phyloP scores from a whole-genome alignment of 805 yeast genomes.

The Candida peoriensis region DNA sequence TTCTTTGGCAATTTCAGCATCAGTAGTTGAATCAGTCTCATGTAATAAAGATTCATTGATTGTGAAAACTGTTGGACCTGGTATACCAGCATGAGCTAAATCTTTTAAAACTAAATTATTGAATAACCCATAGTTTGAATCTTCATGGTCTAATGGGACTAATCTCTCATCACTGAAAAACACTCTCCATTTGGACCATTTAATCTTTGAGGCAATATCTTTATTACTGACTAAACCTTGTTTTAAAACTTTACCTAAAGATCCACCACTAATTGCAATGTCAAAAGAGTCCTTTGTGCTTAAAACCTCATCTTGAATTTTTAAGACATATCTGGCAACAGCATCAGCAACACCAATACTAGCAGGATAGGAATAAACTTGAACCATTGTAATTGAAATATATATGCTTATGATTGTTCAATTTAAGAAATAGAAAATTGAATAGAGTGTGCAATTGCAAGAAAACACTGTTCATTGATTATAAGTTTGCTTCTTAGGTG shows the following conservation, averaged over 20 bases:
- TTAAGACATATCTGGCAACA: slow-evolving; percentile 59
- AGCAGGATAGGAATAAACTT: slow-evolving; percentile 38
- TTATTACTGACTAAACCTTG: slow-evolving; percentile 60
- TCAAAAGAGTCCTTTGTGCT: slow-evolving; percentile 43
- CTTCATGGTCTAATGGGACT: slow-evolving; percentile 76
- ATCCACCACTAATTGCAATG: slow-evolving; percentile 89
- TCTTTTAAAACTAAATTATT: slow-evolving; percentile 42
- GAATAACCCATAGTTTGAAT: slow-evolving; percentile 83
- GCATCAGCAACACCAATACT: slow-evolving; percentile 58
- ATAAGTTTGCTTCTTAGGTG: too few relatives aligned
- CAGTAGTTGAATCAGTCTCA: slow-evolving; percentile 45
- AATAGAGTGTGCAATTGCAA: too few relatives aligned
- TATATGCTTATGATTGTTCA: too few relatives aligned
- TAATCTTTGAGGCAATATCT: slow-evolving; percentile 36
- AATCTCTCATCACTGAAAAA: slow-evolving; percentile 89
- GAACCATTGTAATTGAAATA: slow-evolving; percentile 25
- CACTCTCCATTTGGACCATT: slow-evolving; percentile 75
- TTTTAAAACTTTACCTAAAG: slow-evolving; percentile 65
- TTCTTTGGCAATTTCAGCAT: slow-evolving; percentile 50
- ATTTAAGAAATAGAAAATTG: too few relatives aligned
- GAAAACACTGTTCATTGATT: too few relatives aligned
- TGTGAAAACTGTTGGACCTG: slow-evolving; percentile 56
- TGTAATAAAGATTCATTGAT: slow-evolving; percentile 60
- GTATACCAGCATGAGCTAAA: slow-evolving; percentile 29
- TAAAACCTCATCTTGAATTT: slow-evolving; percentile 59